A percentile compares a stretch with the other conserved stretches of the same genome.
phyloP scores from a whole-genome alignment of 164 flowering plant species.

The Magnolia officinalis region DNA sequence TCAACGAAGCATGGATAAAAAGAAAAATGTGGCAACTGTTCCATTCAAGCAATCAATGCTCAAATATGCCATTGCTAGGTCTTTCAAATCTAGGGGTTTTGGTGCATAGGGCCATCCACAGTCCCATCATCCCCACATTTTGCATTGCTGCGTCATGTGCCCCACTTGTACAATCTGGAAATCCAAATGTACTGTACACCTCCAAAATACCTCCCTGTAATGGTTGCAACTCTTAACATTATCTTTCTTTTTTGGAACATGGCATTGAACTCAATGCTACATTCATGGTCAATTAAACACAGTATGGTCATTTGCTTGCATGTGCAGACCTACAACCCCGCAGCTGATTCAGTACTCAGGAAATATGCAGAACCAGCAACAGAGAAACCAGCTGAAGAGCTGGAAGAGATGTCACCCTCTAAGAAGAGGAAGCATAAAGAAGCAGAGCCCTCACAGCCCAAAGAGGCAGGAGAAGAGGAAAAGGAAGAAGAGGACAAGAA shows the following conservation, averaged over 20 bases:
- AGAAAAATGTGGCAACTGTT: no score
- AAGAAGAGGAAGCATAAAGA: slow-evolving; percentile 34
- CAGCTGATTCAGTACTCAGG: slow-evolving; percentile 62
- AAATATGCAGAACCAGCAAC: slow-evolving; percentile 11
- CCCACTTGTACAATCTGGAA: no score
- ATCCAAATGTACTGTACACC: no score
- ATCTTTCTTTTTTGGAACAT: slow-evolving; percentile 66
- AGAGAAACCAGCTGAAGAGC: slow-evolving; percentile 10
- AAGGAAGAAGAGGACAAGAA: slow-evolving; percentile 15
- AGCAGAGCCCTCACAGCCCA: slow-evolving; percentile 13
- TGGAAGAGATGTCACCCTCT: slow-evolving; percentile 5
- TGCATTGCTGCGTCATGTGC: no score
- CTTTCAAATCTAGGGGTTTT: no score
- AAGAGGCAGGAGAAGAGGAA: slow-evolving; percentile 5
- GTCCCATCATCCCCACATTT: no score
- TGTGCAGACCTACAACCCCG: slow-evolving; percentile 68
- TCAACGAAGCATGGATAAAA: no score
- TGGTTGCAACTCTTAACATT: no score
- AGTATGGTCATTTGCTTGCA: slow-evolving; percentile 1
- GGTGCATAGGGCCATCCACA: no score
- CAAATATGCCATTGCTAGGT: no score
- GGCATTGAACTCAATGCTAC: slow-evolving; percentile 53
- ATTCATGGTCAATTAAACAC: slow-evolving; percentile 14
- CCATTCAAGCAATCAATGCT: no score
- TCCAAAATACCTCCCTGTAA: no score